These are phyloP conservation scores for Apophysomyces elegans DNA, from an alignment of 371 early-diverging fungal genomes.

Conservation along the genomic window DNA sequence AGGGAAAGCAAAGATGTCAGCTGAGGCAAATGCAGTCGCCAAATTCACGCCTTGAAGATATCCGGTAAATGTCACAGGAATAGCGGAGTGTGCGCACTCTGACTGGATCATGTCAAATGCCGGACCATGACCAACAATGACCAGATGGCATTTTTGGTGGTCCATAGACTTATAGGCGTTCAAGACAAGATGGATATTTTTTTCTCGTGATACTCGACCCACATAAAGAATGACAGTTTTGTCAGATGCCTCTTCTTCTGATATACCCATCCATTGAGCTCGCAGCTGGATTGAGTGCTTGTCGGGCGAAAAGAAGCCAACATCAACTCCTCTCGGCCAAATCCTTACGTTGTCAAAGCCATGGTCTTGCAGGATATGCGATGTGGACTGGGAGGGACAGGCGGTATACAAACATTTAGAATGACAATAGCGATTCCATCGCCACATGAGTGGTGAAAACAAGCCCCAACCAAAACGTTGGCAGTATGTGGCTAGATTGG, in stretches of 20 bases:
- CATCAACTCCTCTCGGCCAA: slow-evolving; percentile 55
- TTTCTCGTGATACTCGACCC: slow-evolving; percentile 52
- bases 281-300: slow-evolving; percentile 33
- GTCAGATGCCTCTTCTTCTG: slow-evolving; percentile 11
- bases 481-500: slow-evolving; percentile 52
- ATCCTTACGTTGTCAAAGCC: slow-evolving; percentile 39
- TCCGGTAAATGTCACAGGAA: slow-evolving; percentile 53
- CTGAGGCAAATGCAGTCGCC: slow-evolving; percentile 49
- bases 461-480: slow-evolving; percentile 49
- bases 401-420: slow-evolving; percentile 35
- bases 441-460: slow-evolving; percentile 49
- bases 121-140: slow-evolving; percentile 56
- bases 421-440: slow-evolving; percentile 53
- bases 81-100: slow-evolving; percentile 18
- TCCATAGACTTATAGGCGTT: slow-evolving; percentile 49
- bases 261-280: slow-evolving; percentile 33
- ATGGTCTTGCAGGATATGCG: slow-evolving; percentile 29
- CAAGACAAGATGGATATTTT: slow-evolving; percentile 46
- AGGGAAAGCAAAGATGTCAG: slow-evolving; percentile 56
- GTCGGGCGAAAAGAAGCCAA: slow-evolving; percentile 33
- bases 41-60: slow-evolving; percentile 43
- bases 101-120: slow-evolving; percentile 41
- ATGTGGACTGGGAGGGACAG: slow-evolving; percentile 50
- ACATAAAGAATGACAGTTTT: slow-evolving; percentile 48
- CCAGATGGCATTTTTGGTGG: slow-evolving; percentile 45